These are phyloP conservation scores for Chloroidium sp. DNA, from an alignment of 163 green algal species.

Conservation along the genomic window DNA sequence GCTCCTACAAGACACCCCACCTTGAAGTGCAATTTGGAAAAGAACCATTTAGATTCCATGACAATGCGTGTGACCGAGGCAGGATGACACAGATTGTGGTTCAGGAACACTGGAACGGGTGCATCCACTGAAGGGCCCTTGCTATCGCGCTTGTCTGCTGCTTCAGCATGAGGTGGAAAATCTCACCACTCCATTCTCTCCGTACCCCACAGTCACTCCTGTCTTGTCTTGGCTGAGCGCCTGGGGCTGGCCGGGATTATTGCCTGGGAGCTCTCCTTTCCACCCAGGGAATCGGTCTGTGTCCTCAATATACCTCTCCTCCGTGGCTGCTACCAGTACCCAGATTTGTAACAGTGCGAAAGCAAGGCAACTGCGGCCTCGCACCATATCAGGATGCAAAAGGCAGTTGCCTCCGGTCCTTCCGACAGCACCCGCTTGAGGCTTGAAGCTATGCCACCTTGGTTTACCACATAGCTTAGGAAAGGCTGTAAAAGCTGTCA, in stretches of 20 bases:
- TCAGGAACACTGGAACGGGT: too few species aligned
- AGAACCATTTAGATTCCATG: too few species aligned
- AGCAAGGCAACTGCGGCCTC: background rate
- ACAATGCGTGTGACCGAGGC: too few species aligned
- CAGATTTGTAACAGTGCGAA: background rate
- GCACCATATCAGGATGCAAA: background rate
- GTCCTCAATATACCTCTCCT: constrained; percentile 40
- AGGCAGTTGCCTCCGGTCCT: background rate
- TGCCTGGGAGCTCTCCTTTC: constrained; percentile 39
- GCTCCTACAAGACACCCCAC: constrained; percentile 7
- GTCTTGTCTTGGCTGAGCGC: constrained; percentile 1
- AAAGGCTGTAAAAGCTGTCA: background rate
- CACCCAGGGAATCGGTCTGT: constrained; percentile 51
- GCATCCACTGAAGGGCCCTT: too few species aligned
- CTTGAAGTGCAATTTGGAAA: too few species aligned
- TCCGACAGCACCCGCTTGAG: background rate
- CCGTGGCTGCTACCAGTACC: background rate
- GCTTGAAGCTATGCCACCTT: background rate
- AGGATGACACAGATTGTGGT: too few species aligned
- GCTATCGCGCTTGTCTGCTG: too few species aligned
- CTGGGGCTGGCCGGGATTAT: background rate
- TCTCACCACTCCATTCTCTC: constrained; percentile 26
- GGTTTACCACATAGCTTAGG: background rate
- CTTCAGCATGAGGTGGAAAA: background rate
- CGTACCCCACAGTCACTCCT: constrained; percentile 25